These are phyloP conservation scores for Garcia nutans DNA, from an alignment of 345 rosid species.

Conservation along the genomic window DNA sequence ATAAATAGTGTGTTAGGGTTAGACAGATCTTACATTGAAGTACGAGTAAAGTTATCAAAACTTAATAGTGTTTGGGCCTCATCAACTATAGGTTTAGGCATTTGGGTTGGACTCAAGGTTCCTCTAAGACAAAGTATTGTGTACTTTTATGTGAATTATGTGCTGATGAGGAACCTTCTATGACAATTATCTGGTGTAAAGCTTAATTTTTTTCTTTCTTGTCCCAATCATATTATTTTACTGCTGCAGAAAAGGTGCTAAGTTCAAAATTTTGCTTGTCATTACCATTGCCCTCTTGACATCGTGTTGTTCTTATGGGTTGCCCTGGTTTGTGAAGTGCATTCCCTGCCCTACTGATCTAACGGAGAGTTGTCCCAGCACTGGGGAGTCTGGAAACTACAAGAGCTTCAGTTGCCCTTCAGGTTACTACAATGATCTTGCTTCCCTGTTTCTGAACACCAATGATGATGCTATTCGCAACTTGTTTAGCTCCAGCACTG, in stretches of 20 bases:
- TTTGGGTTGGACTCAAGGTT: no score
- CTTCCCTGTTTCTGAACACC: conserved; percentile 79
- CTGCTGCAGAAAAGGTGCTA: conserved; percentile 67
- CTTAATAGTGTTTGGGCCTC: no score
- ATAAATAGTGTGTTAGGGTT: no score
- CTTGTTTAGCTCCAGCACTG: conserved; percentile 54
- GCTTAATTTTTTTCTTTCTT: not conserved
- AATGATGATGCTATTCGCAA: conserved; percentile 83
- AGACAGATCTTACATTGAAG: no score
- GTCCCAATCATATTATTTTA: not conserved
- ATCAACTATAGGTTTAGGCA: no score
- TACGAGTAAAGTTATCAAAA: no score
- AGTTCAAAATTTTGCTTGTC: conserved; percentile 61
- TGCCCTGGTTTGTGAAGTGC: conserved; percentile 73
- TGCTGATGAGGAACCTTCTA: not conserved
- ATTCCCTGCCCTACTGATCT: conserved; percentile 56
- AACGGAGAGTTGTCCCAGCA: conserved; percentile 60
- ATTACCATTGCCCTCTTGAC: conserved; percentile 59
- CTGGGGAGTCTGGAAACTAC: conserved; percentile 62
- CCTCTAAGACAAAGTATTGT: no score
- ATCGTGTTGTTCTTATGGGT: conserved; percentile 75
- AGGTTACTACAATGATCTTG: conserved; percentile 75
- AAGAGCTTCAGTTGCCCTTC: conserved; percentile 80
- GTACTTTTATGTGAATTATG: not conserved
- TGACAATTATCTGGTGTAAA: not conserved